Conservation (phyloP, 192 early-diverging fungal genomes). For the Umbelopsis sp. region DNA sequence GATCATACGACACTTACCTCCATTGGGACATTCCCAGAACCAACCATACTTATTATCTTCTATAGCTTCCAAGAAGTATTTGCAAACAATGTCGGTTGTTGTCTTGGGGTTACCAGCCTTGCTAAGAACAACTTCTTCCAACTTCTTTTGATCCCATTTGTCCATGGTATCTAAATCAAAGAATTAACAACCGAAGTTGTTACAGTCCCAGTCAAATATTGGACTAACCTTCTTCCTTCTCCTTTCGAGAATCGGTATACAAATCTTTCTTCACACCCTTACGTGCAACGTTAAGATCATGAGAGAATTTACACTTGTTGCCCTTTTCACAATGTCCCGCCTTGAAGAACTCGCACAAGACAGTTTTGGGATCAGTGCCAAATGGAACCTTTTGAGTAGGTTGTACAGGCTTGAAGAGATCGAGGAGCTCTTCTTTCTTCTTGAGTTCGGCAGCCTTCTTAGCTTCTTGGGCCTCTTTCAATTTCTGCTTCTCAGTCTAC, state of each 20-base stretch:
- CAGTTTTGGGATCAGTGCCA: conserved; percentile 94
- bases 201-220: neutral
- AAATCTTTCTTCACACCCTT: conserved; percentile 92
- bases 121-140: conserved; percentile 85
- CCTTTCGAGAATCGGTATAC: conserved; percentile 85
- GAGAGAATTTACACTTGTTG: conserved; percentile 96
- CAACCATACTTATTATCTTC: conserved; percentile 95
- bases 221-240: conserved; percentile 52
- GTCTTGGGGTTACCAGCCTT: conserved; percentile 85
- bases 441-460: conserved; percentile 84
- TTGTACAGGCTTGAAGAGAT: conserved; percentile 89
- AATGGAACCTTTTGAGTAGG: conserved; percentile 95
- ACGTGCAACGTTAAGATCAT: conserved; percentile 87
- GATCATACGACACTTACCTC: conserved; percentile 55
- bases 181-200: neutral
- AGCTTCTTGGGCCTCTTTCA: conserved; percentile 57
- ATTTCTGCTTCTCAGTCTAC: conserved; percentile 67
- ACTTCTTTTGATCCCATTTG: conserved; percentile 89
- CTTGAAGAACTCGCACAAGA: conserved; percentile 94
- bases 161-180: conserved; percentile 84
- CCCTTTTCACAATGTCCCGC: conserved; percentile 90
- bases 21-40: conserved; percentile 99
- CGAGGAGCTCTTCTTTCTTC: conserved; percentile 88
- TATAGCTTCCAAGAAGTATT: conserved; percentile 96
- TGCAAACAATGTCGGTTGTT: conserved; percentile 98